These are phyloP conservation scores for Globisporangium lucens DNA, from an alignment of 352 stramenopile genomes.

Conservation along the genomic window DNA sequence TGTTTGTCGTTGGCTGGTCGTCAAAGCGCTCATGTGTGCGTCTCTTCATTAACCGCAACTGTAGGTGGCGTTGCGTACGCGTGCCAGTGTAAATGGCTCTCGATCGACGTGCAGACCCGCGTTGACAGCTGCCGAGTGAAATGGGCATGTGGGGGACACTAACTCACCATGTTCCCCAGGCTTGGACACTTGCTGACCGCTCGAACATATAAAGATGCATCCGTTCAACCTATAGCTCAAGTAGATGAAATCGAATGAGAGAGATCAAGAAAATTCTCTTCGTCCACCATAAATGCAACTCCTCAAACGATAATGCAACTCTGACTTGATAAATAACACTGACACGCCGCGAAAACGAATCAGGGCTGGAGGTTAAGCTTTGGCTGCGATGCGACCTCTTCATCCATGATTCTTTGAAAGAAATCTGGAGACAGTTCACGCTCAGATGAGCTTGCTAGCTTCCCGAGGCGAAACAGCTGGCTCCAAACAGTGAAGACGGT, in stretches of 20 bases:
- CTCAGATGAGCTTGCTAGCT: conserved; percentile 4
- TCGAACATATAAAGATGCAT: background rate
- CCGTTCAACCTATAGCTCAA: background rate
- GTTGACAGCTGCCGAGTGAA: conserved; percentile 58
- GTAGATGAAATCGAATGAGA: background rate
- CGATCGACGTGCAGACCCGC: conserved; percentile 44
- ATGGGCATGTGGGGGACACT: conserved; percentile 72
- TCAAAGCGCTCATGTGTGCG: background rate
- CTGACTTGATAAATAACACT: conserved; percentile 14
- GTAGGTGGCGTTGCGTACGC: conserved; percentile 51
- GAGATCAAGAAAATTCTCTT: background rate
- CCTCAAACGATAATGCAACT: background rate
- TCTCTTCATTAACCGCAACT: background rate
- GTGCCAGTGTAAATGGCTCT: conserved; percentile 82
- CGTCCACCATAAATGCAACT: background rate
- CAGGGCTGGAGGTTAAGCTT: conserved; percentile 38
- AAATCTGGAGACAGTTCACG: conserved; percentile 17
- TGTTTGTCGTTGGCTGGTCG: too few species aligned
- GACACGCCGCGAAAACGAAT: background rate
- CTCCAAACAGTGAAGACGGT: conserved; percentile 57
- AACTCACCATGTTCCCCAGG: background rate
- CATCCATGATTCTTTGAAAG: conserved; percentile 42
- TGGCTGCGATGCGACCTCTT: conserved; percentile 49
- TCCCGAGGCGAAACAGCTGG: conserved; percentile 48
- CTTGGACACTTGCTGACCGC: background rate